A percentile compares a stretch with the other conserved stretches of the same genome.
Conservation (phyloP, 306 rosid species). For the Inga leiocalycina region DNA sequence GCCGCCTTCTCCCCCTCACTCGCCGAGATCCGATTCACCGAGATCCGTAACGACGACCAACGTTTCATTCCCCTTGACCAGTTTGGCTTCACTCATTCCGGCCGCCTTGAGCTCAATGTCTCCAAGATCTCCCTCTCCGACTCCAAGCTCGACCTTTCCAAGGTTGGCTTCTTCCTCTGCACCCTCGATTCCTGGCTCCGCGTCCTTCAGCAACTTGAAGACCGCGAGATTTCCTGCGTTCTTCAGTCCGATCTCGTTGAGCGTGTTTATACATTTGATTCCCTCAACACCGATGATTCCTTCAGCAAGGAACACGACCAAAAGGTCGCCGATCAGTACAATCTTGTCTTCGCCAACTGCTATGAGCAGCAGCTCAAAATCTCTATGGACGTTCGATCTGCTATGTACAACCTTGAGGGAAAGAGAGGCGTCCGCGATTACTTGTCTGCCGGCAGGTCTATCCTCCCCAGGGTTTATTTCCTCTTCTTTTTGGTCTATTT, state of each 20-base stretch:
- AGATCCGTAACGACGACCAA: slow-evolving; percentile 58
- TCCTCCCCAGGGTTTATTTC: slow-evolving; percentile 81
- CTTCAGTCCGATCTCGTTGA: slow-evolving; percentile 70
- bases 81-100: slow-evolving; percentile 86
- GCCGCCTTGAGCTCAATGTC: slow-evolving; percentile 76
- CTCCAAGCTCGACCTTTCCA: slow-evolving; percentile 56
- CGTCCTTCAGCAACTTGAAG: slow-evolving; percentile 76
- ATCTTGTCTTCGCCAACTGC: slow-evolving; percentile 86
- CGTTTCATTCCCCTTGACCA: slow-evolving; percentile 71
- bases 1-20: slow-evolving; percentile 28
- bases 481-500: slow-evolving; percentile 61
- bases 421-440: slow-evolving; percentile 60
- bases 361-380: slow-evolving; percentile 43
- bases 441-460: slow-evolving; percentile 78
- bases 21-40: slow-evolving; percentile 72
- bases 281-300: slow-evolving; percentile 34
- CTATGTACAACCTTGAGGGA: slow-evolving; percentile 90
- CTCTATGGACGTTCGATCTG: slow-evolving; percentile 76
- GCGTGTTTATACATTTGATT: slow-evolving; percentile 54
- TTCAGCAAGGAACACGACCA: slow-evolving; percentile 42
- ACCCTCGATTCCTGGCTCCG: slow-evolving; percentile 80
- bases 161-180: slow-evolving; percentile 83
- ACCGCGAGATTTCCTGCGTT: slow-evolving; percentile 63
- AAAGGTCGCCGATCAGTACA: slow-evolving; percentile 81
- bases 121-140: slow-evolving; percentile 54